Evolutionary conservation across 179 eudicot species (phyloP).

Genomic region (Pouteria campechiana): DNA sequence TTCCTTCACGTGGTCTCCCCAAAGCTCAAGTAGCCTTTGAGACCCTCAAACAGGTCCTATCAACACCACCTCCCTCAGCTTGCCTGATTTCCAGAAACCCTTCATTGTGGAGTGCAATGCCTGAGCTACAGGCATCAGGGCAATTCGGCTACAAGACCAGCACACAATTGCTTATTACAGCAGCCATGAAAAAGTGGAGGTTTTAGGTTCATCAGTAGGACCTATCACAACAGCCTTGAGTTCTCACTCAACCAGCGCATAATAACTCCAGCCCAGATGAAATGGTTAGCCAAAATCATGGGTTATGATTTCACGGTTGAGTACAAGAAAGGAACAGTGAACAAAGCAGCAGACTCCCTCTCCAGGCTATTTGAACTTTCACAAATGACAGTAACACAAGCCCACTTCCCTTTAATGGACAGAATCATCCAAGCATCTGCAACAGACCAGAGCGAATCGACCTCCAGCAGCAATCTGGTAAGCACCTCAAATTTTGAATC

Average conservation of each 20-base stretch:
- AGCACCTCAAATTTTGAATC: too few relatives aligned
- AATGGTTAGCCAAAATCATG: neutral
- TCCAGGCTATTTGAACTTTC: neutral
- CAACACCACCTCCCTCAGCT: neutral
- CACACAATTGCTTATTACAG: too few relatives aligned
- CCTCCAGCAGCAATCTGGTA: neutral
- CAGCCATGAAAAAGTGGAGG: constrained; percentile 1
- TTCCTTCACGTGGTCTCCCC: neutral
- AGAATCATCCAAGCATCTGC: neutral
- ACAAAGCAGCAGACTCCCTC: neutral
- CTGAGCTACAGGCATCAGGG: neutral
- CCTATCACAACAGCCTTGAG: neutral
- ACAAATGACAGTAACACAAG: neutral
- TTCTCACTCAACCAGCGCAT: neutral
- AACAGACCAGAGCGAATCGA: neutral
- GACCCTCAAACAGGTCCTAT: too few relatives aligned
- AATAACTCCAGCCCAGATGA: neutral
- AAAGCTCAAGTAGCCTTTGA: neutral
- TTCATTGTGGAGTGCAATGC: neutral
- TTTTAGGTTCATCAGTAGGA: neutral
- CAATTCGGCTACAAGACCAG: neutral
- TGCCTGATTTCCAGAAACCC: neutral
- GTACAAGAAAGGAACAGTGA: neutral
- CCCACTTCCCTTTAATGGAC: neutral
- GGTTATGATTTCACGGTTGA: neutral